These are phyloP conservation scores for Colletotrichum filicis DNA, from an alignment of 2,329 filamentous ascomycete genomes.

Conservation along the genomic window DNA sequence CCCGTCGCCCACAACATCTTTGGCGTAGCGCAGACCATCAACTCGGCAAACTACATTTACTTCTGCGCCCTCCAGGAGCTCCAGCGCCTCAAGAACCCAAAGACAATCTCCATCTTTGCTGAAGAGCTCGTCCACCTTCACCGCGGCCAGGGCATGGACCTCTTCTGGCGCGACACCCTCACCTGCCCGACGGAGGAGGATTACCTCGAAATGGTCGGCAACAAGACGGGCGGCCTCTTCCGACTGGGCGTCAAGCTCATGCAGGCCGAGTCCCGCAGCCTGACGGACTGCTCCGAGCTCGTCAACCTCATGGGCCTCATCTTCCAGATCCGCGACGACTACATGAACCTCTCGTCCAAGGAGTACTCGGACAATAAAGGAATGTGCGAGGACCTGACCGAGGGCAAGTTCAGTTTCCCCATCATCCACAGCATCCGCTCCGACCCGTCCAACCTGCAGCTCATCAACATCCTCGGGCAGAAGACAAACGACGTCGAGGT, in stretches of 20 bases:
- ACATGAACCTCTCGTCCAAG: slow-evolving; percentile 83
- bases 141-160: slow-evolving; percentile 88
- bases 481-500: slow-evolving; percentile 88
- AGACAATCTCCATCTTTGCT: slow-evolving; percentile 76
- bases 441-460: slow-evolving; percentile 77
- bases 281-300: slow-evolving; percentile 81
- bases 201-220: slow-evolving; percentile 93
- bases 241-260: slow-evolving; percentile 87
- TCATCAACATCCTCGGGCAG: slow-evolving; percentile 93
- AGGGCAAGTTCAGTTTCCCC: slow-evolving; percentile 97
- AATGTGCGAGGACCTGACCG: slow-evolving; percentile 92
- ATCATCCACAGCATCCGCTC: slow-evolving; percentile 92
- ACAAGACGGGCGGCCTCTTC: slow-evolving; percentile 91
- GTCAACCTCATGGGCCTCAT: slow-evolving; percentile 87
- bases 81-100: slow-evolving; percentile 74
- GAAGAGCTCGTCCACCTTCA: slow-evolving; percentile 89
- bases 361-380: slow-evolving; percentile 91
- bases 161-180: slow-evolving; percentile 88
- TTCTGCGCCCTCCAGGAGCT: slow-evolving; percentile 83
- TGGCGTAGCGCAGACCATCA: slow-evolving; percentile 88
- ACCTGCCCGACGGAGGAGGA: slow-evolving; percentile 88
- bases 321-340: slow-evolving; percentile 94
- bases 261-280: slow-evolving; percentile 74
- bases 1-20: slow-evolving; percentile 89
- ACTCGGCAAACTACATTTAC: slow-evolving; percentile 90